Conservation (phyloP, 176 grass and related monocot genomes). For the Tillandsia leiboldiana region DNA sequence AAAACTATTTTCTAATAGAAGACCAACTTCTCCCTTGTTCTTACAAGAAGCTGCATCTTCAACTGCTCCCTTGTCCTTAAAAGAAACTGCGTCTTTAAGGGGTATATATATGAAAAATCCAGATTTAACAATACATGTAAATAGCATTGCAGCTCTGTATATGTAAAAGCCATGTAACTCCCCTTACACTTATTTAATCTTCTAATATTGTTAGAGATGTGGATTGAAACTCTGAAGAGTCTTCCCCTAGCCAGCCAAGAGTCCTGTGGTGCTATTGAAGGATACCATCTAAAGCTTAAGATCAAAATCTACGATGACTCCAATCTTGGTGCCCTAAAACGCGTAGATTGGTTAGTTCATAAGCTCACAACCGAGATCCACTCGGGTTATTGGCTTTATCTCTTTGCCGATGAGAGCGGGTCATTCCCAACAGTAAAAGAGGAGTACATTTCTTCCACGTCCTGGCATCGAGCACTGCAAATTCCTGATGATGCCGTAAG, state of each 20-base stretch:
- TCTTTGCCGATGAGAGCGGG: constrained; percentile 74
- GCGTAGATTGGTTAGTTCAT: constrained; percentile 88
- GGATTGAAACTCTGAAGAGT: constrained; percentile 69
- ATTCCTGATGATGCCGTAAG: constrained; percentile 51
- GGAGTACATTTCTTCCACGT: constrained; percentile 69
- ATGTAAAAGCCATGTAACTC: too few relatives aligned
- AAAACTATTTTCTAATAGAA: too few relatives aligned
- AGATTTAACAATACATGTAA: too few relatives aligned
- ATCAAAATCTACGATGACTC: constrained; percentile 76
- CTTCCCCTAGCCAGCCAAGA: constrained; percentile 70
- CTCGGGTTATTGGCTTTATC: constrained; percentile 75
- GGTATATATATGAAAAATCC: too few relatives aligned
- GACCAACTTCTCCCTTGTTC: too few relatives aligned
- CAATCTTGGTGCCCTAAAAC: constrained; percentile 62
- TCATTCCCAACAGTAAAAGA: constrained; percentile 76
- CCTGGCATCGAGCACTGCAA: constrained; percentile 67
- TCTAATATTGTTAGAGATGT: constrained; percentile 65
- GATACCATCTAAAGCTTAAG: constrained; percentile 89
- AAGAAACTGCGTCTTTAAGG: too few relatives aligned
- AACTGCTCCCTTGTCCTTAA: too few relatives aligned
- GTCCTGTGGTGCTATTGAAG: constrained; percentile 65
- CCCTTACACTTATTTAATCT: not conserved
- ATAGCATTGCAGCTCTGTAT: too few relatives aligned
- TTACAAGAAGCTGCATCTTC: too few relatives aligned
- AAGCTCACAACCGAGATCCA: constrained; percentile 90